Percentiles rank a stretch among this genome's conserved stretches.
Conservation (phyloP, 176 grass and related monocot genomes). For the Chrysopogon serrulatus region DNA sequence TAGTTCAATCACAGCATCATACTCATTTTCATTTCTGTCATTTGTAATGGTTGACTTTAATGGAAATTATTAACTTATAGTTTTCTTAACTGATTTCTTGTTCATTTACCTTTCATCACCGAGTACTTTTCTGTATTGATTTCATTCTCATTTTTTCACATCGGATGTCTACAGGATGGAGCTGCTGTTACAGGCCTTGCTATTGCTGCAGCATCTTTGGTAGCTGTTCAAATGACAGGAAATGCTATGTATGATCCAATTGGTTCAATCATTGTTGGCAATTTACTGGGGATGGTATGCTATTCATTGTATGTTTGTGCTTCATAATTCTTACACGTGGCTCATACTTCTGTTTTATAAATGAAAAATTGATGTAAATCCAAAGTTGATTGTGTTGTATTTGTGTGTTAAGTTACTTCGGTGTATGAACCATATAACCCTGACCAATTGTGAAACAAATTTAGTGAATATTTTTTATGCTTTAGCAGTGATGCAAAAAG, state of each 20-base stretch:
- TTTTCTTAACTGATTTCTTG: constrained; percentile 14
- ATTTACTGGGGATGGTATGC: constrained; percentile 90
- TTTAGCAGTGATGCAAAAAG: constrained; percentile 15
- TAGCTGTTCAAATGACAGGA: constrained; percentile 86
- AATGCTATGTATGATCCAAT: constrained; percentile 95
- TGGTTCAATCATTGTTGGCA: constrained; percentile 93
- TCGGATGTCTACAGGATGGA: constrained; percentile 61
- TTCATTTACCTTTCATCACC: constrained; percentile 12
- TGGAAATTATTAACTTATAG: neutral
- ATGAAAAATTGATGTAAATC: neutral
- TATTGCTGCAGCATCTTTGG: constrained; percentile 86
- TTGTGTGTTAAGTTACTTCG: neutral
- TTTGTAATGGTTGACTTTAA: neutral
- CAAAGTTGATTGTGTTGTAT: neutral
- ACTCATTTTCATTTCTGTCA: neutral
- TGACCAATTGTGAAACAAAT: neutral
- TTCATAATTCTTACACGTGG: neutral
- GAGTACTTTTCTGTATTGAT: neutral
- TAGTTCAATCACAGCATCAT: constrained; percentile 8
- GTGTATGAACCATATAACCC: neutral
- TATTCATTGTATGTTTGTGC: constrained; percentile 5
- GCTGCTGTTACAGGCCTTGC: constrained; percentile 86
- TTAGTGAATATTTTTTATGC: neutral
- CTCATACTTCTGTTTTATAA: constrained; percentile 3
- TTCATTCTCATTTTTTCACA: constrained; percentile 33